A percentile compares a stretch with the other conserved stretches of the same genome.
Evolutionary conservation across 208 protist species (phyloP).

Genomic region (Wallacemonas collosoma): DNA sequence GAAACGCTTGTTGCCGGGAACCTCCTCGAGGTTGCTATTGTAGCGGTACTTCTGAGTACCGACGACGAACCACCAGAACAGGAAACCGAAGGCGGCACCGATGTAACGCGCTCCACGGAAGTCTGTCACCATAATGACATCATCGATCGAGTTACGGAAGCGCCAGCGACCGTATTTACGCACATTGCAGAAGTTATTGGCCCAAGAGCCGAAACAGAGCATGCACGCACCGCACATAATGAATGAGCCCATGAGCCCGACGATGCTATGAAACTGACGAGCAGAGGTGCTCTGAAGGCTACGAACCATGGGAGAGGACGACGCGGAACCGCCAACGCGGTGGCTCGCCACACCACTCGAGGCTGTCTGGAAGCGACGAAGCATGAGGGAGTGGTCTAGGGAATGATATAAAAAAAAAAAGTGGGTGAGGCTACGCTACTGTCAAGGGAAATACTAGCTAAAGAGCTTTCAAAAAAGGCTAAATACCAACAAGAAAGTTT

Average conservation of each 20-base stretch:
- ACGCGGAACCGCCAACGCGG: neutral
- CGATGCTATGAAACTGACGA: slow-evolving; percentile 61
- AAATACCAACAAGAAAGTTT: neutral
- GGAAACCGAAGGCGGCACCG: slow-evolving; percentile 67
- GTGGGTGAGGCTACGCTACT: neutral
- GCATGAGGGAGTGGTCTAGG: slow-evolving; percentile 23
- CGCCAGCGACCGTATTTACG: slow-evolving; percentile 84
- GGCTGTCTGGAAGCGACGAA: slow-evolving; percentile 39
- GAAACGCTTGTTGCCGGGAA: slow-evolving; percentile 80
- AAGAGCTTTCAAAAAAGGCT: neutral
- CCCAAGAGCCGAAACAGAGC: slow-evolving; percentile 81
- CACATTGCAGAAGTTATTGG: slow-evolving; percentile 88
- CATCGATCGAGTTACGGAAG: slow-evolving; percentile 87
- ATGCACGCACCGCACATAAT: slow-evolving; percentile 74
- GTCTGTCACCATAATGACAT: slow-evolving; percentile 85
- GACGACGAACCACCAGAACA: slow-evolving; percentile 89
- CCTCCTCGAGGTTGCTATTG: slow-evolving; percentile 70
- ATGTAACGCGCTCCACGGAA: slow-evolving; percentile 77
- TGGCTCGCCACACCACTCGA: slow-evolving; percentile 19
- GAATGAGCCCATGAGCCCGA: slow-evolving; percentile 55
- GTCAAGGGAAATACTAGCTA: neutral
- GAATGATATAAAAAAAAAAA: slow-evolving; percentile 11
- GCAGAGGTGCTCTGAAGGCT: slow-evolving; percentile 4
- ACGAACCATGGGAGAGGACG: slow-evolving; percentile 18
- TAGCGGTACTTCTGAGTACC: slow-evolving; percentile 85